Conservation (phyloP, 2,329 filamentous ascomycete genomes). For the Xylariaceae sp. region DNA sequence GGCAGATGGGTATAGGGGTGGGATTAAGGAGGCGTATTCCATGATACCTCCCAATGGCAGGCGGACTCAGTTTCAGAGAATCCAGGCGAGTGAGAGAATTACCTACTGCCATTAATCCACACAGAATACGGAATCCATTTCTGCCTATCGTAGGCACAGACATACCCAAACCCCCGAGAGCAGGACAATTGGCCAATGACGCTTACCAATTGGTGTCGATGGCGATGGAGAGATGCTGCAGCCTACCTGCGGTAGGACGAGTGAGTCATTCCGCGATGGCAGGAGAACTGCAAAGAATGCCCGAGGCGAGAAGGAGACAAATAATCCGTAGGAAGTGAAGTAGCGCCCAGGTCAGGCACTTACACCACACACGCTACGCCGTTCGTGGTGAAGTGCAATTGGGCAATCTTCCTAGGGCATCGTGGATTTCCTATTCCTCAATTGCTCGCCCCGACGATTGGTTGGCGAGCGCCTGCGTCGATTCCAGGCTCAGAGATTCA, state of each 20-base stretch:
- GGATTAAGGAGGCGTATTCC: neutral
- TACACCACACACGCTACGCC: constrained; percentile 10
- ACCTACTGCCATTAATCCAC: no score
- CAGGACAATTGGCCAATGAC: constrained; percentile 27
- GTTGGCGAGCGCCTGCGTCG: neutral
- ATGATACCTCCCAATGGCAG: no score
- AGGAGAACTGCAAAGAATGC: constrained; percentile 13
- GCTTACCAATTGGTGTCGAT: constrained; percentile 19
- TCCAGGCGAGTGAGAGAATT: no score
- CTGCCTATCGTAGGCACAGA: neutral
- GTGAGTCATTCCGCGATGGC: constrained; percentile 26
- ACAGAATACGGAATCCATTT: no score
- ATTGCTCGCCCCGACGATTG: constrained; percentile 8
- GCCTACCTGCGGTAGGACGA: constrained; percentile 5
- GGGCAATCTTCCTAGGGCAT: constrained; percentile 18
- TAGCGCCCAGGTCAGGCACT: no score
- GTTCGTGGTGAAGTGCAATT: constrained; percentile 19
- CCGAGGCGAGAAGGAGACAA: constrained; percentile 12
- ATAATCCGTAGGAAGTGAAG: neutral
- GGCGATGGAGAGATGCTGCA: constrained; percentile 11
- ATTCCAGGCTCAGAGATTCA: neutral
- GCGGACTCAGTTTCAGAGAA: no score
- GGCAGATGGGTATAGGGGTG: neutral
- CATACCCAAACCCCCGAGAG: neutral
- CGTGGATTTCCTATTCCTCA: constrained; percentile 16